Percentiles rank a stretch among this genome's conserved stretches.
phyloP scores from a whole-genome alignment of 371 early-diverging fungal species.

The Amoeboaphelidium protococcarum region DNA sequence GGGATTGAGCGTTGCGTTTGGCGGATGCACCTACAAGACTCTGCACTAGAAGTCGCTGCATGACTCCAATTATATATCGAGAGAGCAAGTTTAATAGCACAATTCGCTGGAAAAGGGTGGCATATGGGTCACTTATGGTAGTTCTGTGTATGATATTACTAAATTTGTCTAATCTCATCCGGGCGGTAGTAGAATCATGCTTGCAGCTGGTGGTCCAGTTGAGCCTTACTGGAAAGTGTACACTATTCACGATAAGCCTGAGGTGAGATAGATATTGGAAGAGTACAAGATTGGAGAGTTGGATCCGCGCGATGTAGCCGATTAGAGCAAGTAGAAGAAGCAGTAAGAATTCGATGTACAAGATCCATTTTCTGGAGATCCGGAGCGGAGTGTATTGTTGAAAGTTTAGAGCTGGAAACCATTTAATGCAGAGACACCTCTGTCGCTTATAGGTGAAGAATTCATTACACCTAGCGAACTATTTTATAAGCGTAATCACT shows the following conservation, averaged over 20 bases:
- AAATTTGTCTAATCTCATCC: conserved; percentile 24
- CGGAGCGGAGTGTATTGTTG: too few relatives aligned
- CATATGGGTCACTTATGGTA: conserved; percentile 20
- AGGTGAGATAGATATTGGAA: not conserved
- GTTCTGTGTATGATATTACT: conserved; percentile 25
- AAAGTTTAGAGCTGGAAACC: too few relatives aligned
- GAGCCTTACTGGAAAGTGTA: conserved; percentile 17
- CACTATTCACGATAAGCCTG: not conserved
- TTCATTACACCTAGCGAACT: conserved; percentile 14
- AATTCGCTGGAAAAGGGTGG: conserved; percentile 9
- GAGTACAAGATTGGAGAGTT: not conserved
- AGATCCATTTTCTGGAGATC: too few relatives aligned
- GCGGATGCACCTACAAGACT: too few relatives aligned
- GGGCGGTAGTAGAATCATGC: conserved; percentile 17
- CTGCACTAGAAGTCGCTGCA: too few relatives aligned
- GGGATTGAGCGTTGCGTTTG: too few relatives aligned
- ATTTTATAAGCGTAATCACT: conserved; percentile 7
- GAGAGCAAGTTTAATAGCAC: conserved; percentile 13
- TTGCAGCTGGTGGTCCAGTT: conserved; percentile 18
- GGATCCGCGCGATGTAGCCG: too few relatives aligned
- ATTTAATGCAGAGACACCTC: conserved; percentile 3
- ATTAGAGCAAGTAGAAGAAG: too few relatives aligned
- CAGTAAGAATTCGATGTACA: too few relatives aligned
- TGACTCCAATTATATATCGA: too few relatives aligned
- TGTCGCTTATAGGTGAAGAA: conserved; percentile 1